phyloP scores from a whole-genome alignment of 495 filamentous ascomycete genomes.

The Poronia punctata region DNA sequence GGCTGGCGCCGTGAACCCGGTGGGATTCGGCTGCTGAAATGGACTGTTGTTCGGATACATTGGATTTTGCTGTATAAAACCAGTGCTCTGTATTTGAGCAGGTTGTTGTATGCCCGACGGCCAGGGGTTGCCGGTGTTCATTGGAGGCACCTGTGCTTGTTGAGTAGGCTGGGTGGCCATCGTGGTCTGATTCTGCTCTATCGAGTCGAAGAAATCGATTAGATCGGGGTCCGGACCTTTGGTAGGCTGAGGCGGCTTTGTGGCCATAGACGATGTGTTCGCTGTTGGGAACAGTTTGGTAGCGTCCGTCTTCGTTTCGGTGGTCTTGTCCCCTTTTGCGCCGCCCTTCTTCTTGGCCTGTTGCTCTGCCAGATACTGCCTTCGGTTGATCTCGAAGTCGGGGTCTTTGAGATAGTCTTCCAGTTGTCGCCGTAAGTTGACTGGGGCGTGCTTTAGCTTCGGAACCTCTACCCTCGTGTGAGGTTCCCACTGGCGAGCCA shows the following conservation, averaged over 20 bases:
- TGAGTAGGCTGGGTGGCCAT: conserved; percentile 41
- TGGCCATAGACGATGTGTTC: conserved; percentile 17
- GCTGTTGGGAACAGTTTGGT: conserved; percentile 22
- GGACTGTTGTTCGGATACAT: conserved; percentile 41
- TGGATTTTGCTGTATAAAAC: conserved; percentile 40
- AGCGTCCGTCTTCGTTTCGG: conserved; percentile 32
- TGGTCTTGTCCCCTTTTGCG: conserved; percentile 29
- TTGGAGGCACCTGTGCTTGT: conserved; percentile 19
- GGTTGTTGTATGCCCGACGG: conserved; percentile 29
- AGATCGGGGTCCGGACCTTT: conserved; percentile 71
- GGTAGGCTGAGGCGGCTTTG: conserved; percentile 24
- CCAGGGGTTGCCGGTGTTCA: conserved; percentile 36
- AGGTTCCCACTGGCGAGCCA: conserved; percentile 82
- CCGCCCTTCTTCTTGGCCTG: conserved; percentile 66
- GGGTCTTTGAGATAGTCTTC: conserved; percentile 94
- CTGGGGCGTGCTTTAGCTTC: conserved; percentile 94
- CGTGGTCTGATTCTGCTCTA: conserved; percentile 85
- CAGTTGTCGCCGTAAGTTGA: conserved; percentile 77
- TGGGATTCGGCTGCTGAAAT: conserved; percentile 39
- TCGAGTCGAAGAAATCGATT: conserved; percentile 98
- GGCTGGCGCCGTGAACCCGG: conserved; percentile 49
- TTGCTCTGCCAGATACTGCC: conserved; percentile 82
- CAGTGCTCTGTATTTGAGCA: conserved; percentile 42
- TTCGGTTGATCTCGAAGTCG: conserved; percentile 89
- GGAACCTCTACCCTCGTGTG: conserved; percentile 91